Evolutionary conservation across 1,284 basidiomycete genomes (phyloP), one percentile per base, ranked within the genome.

Genomic region (Vanrija sp.): DNA sequence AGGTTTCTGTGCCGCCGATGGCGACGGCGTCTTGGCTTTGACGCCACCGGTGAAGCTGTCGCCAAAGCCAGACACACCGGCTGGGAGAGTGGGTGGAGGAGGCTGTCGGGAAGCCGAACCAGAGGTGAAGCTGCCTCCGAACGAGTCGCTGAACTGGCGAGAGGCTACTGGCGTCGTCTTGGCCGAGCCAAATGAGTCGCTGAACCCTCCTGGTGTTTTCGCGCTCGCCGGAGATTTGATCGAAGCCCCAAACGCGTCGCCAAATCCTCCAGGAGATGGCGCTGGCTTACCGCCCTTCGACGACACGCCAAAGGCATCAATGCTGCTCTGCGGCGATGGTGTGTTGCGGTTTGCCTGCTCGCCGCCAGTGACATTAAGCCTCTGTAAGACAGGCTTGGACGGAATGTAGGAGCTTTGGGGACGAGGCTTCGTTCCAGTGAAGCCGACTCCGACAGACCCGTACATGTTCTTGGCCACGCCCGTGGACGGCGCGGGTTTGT

Each of bases 221-320:
- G 42, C 43, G 6, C 42, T 34, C 34, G 34, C 28, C 3, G 58
- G 46, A 42, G 53, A 25, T 19, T 49, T 52, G 49, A 55, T 46
- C 3, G 60, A 52, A 8, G 46, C 45, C n/a, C 51, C 53, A 43
- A 72, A 69, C 1, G 70, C 65, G 34, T 70, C 67, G 18, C 65
- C 62, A 43, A 71, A 68, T 0, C 69, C 68, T 10, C 46, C 45
- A 9, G 47, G 26, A 7, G 54, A 49, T 1, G 57, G 19, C 3
- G 50, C 10, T 3, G 38, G 21, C 23, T 46, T 18, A 3, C 15
- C 40, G 0, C 58, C 38, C 26, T 46, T 47, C 12, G 58, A 54
- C 3, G 71, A 67, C 60, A 67, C 56, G 1, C 71, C 71, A 46
- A 73, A 73, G 10, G 69, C 71, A 42, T 74, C 72, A 14, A 66